Evolutionary conservation across 2,329 filamentous ascomycete genomes (phyloP), one percentile per base, ranked within the genome.

Genomic region (Fusarium illudens): DNA sequence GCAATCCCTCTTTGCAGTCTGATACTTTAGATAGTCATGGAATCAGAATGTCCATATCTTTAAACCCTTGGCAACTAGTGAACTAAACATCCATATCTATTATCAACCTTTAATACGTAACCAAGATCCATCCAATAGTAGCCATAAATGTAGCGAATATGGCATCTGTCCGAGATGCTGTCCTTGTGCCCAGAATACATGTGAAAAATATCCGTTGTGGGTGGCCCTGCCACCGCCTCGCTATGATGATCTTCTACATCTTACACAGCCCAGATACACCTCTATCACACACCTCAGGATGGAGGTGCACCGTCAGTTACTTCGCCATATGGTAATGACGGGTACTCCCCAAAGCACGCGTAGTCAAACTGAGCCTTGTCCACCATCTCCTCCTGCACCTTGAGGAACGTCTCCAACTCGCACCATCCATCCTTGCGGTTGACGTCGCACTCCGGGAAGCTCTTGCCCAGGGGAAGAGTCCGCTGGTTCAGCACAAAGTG

Each of bases 401-500:
- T 76, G 42, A 94, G 73, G 72, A 94, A 93, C 0, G 89, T 89
- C 4, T 84, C 83, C 50, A 94, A 76, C 74, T 93, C 90, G 75
- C 92, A 94, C 91, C 92, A 94, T 1, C 91, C 92, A 76, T 94
- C 92, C 42, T 89, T 85, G 5, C 91, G 80, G 11, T 83, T 75
- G 2, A 70, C 78, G 36, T 86, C 90, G 71, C 92, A 94, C 61
- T 88, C 86, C 1, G 85, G 78, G 64, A 92, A 89, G 72, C 89
- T 92, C 62, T 77, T 77, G 7, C 90, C 89, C 1, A 94, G 80
- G 2, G 91, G 91, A 1, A 94, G 73, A 0, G 91, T 94, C 29
- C 92, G 83, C 78, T 93, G 90, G 75, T 93, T 93, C 44, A 93
- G 83, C 3, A 93, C 78, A 72, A 94, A 92, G 76, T 93, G 91